These are phyloP conservation scores for Gymnopilus junonius DNA, from an alignment of 768 basidiomycete genomes.

Conservation along the genomic window DNA sequence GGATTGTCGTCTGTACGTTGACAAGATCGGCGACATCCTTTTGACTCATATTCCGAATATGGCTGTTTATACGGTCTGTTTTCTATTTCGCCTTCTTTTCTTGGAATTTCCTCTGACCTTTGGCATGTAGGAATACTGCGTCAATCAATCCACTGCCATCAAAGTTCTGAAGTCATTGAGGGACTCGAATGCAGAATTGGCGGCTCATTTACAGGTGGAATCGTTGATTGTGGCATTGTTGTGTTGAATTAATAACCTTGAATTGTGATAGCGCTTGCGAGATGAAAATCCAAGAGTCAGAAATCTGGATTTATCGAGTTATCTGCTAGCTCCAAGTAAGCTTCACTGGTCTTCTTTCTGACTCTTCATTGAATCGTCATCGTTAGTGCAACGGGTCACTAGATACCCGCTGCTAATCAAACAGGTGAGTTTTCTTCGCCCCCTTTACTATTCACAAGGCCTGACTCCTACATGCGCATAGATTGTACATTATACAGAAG, in stretches of 20 bases:
- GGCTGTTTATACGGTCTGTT: constrained; percentile 75
- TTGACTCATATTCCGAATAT: constrained; percentile 76
- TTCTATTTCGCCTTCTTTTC: background rate
- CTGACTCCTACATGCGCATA: constrained; percentile 25
- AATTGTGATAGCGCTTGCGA: constrained; percentile 59
- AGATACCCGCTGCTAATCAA: constrained; percentile 90
- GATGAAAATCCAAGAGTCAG: constrained; percentile 74
- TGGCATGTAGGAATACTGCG: constrained; percentile 74
- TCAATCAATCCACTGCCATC: constrained; percentile 82
- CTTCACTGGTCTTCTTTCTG: constrained; percentile 10
- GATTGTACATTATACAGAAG: constrained; percentile 82
- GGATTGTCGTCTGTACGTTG: constrained; percentile 89
- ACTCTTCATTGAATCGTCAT: background rate
- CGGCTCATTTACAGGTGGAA: constrained; percentile 67
- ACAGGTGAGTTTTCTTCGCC: constrained; percentile 45
- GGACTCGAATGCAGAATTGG: constrained; percentile 67
- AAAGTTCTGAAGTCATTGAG: constrained; percentile 77
- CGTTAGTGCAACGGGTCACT: constrained; percentile 93
- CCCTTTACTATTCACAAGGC: background rate
- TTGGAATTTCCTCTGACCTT: background rate
- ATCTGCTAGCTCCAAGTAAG: constrained; percentile 89
- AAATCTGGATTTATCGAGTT: constrained; percentile 88
- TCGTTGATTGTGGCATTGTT: background rate
- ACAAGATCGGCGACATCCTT: constrained; percentile 86
- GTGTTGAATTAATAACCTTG: background rate